Evolutionary conservation across 1,284 basidiomycete species (phyloP), one percentile per base, ranked within the genome.

Genomic region (Ceratobasidium sp.): DNA sequence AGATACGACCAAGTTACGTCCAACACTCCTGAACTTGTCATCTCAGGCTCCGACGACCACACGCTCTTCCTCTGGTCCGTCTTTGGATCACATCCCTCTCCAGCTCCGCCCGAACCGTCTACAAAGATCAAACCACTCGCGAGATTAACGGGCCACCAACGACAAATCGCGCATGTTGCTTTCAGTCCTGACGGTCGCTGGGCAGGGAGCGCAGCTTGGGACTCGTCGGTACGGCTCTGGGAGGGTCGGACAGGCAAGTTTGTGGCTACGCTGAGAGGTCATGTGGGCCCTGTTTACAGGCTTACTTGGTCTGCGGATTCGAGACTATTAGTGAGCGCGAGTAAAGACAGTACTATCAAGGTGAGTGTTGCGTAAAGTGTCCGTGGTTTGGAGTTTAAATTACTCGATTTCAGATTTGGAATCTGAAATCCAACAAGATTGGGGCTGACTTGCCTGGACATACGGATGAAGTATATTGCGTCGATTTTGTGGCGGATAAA

Each of bases 401-500:
- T 52, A 67, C 62, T 59, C 56, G 17, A 15, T n/a, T 69, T 57
- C 32, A 96, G 95, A 91, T 98, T 40, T 98, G 96, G 96, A 94
- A 97, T 83, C 86, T 98, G 77, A 96, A 95, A 83, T 97, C 95
- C 19, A 95, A 95, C 85, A 98, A 98, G 84, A 92, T 99, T 80
- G 92, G 95, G 81, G 91, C 90, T 2, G 97, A 99, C 83, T 88
- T 99, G 32, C 95, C 97, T 0, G 98, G 97, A 2, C 98, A 99
- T 82, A 94, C 93, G 0, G 97, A 99, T 82, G 98, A 99, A 83
- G 97, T 99, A 34, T 99, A 99, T 85, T 99, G 97, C 82, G 97
- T 99, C 25, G 96, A 98, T 83, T 98, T 97, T 82, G 95, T 98
- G 0, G 97, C 96, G 0, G 97, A 99, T 86, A 99, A 99, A 84